Evolutionary conservation across 257 asterid genomes (phyloP), one percentile per base, ranked within the genome.

Genomic region (Mentha longifolia): DNA sequence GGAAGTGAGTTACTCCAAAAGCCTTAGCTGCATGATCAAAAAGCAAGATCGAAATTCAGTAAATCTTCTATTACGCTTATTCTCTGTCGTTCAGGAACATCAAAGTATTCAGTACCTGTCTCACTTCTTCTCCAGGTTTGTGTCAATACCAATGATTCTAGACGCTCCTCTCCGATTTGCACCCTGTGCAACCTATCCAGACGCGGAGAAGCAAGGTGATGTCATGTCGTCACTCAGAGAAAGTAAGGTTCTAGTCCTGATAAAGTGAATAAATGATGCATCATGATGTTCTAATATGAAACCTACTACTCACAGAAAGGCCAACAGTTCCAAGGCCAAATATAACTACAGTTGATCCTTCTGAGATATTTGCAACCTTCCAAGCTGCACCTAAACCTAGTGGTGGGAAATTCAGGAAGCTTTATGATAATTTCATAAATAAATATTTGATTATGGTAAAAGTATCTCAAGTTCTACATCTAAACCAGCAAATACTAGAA

Each of bases 311-410:
- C 80, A 93, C 98, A 33, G 96, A 89, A 82, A 93, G 96, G 76
- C 98, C 98, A 49, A 93, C 97, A 63, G 98, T 91, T 77, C 97
- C 98, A 72, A 93, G 98, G 76, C 98, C 98, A 76, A 87, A 93
- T 76, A 93, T 79, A 61, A 83, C 96, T 19, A 91, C 90, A 12
- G 86, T 89, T 31, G 97, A 91, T 78, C 97, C 96, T 89, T 81
- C 64, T 25, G 95, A 75, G 77, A 91, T 66, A 80, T 89, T 88
- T 58, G 98, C 98, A 62, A 94, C 96, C 79, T 87, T 94, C 98
- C 98, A 94, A 76, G 98, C 97, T 25, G 98, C 97, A 56, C 98
- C 98, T 45, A 94, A 85, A 61, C 98, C 98, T 94, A 79, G 60
- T 78, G 51, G 35, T 41, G 51, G 66, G 19, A 35, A 46, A 72